Evolutionary conservation across 495 filamentous ascomycete species (phyloP).

Genomic region (Platismatia glauca): DNA sequence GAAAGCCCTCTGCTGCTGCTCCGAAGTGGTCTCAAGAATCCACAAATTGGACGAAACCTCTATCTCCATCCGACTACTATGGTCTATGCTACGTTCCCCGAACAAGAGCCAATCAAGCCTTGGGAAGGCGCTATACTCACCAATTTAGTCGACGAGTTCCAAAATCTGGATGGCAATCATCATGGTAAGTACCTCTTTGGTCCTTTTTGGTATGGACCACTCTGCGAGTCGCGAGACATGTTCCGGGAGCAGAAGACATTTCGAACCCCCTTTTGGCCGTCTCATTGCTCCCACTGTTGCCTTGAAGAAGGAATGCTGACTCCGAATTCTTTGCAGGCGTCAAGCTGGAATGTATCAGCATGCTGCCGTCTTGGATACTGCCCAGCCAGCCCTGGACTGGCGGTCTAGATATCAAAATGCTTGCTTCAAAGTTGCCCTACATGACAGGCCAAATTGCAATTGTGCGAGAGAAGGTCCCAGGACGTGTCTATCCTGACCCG

Average conservation of each 20-base stretch:
- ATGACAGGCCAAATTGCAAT: constrained; percentile 62
- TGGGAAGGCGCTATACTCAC: constrained; percentile 82
- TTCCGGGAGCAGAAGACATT: no score
- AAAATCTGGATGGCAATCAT: constrained; percentile 71
- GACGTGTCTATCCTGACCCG: constrained; percentile 68
- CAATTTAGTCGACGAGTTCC: constrained; percentile 62
- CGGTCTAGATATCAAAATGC: constrained; percentile 59
- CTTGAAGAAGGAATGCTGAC: no score
- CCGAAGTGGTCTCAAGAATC: constrained; percentile 66
- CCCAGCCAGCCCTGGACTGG: constrained; percentile 52
- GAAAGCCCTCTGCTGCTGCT: constrained; percentile 66
- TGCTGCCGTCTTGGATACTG: constrained; percentile 53
- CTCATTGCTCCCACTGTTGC: no score
- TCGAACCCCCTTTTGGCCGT: no score
- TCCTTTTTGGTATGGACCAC: no score
- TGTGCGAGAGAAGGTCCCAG: constrained; percentile 61
- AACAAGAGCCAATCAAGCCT: constrained; percentile 47
- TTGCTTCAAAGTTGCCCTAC: constrained; percentile 50
- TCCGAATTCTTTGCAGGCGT: no score
- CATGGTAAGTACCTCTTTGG: no score
- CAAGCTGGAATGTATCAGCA: constrained; percentile 65
- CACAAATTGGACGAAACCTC: constrained; percentile 77
- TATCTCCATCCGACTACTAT: constrained; percentile 67
- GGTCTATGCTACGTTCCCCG: constrained; percentile 51
- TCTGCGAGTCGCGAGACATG: no score